Evolutionary conservation across 2,329 filamentous ascomycete species (phyloP).

Genomic region (Pseudocercospora vitis): DNA sequence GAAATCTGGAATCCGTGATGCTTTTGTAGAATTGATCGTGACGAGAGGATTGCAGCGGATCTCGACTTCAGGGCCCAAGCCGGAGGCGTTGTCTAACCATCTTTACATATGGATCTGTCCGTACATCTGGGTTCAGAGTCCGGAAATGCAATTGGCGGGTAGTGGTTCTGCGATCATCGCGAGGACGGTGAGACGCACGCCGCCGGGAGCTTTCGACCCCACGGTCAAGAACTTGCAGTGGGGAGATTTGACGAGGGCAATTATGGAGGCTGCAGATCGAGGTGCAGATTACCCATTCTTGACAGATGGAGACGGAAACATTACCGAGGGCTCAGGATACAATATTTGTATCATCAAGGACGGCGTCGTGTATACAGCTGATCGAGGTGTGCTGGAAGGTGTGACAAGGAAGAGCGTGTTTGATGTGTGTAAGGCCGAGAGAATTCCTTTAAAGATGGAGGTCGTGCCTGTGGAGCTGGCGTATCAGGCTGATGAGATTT

Average conservation of each 20-base stretch:
- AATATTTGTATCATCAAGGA: constrained; percentile 52
- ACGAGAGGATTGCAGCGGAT: constrained; percentile 50
- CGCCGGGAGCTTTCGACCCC: constrained; percentile 52
- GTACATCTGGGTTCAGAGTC: constrained; percentile 55
- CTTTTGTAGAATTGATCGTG: constrained; percentile 54
- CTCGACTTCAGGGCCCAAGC: constrained; percentile 28
- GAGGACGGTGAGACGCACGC: constrained; percentile 47
- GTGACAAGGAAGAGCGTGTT: constrained; percentile 53
- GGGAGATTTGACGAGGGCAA: constrained; percentile 48
- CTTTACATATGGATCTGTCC: constrained; percentile 53
- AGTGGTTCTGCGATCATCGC: constrained; percentile 47
- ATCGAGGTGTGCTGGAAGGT: constrained; percentile 51
- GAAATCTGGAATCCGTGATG: constrained; percentile 51
- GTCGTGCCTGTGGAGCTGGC: constrained; percentile 45
- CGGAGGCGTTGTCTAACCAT: constrained; percentile 42
- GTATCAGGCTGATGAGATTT: constrained; percentile 51
- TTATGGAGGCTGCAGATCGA: constrained; percentile 52
- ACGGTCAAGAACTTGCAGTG: constrained; percentile 55
- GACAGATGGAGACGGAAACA: constrained; percentile 51
- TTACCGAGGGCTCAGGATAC: constrained; percentile 54
- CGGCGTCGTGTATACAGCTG: constrained; percentile 48
- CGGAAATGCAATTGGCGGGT: constrained; percentile 44
- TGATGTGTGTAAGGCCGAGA: constrained; percentile 42
- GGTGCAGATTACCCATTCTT: constrained; percentile 52
- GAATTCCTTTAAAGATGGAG: constrained; percentile 43